phyloP scores from a whole-genome alignment of 2,329 filamentous ascomycete species.

The Chrysoporthe deuterocubensis region DNA sequence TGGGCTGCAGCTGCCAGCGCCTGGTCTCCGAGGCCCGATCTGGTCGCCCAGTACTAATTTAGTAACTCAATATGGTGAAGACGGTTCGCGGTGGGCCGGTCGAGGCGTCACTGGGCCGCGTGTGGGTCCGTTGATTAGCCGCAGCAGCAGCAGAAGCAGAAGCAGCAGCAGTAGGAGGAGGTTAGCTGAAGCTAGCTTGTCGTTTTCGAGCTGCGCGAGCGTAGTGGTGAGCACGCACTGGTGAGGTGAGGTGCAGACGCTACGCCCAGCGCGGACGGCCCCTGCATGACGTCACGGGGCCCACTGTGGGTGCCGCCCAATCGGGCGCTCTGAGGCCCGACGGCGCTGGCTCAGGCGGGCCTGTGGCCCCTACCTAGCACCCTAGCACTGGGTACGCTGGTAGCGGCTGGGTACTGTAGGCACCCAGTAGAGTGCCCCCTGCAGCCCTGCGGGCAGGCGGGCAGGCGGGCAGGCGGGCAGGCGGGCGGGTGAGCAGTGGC shows the following conservation, averaged over 20 bases:
- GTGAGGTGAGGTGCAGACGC: too few species aligned
- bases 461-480: background rate
- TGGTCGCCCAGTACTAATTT: background rate
- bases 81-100: too few species aligned
- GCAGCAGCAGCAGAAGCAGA: too few species aligned
- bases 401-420: background rate
- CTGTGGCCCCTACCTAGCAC: background rate
- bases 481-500: background rate
- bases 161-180: too few species aligned
- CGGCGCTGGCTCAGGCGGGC: background rate
- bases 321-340: background rate
- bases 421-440: background rate
- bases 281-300: conserved; percentile 11
- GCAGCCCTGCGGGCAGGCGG: background rate
- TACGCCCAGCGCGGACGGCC: background rate
- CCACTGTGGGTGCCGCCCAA: background rate
- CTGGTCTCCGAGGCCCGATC: background rate
- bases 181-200: too few species aligned
- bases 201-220: too few species aligned
- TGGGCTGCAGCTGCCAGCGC: background rate
- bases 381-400: too few species aligned
- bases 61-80: too few species aligned
- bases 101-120: too few species aligned
- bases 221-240: too few species aligned
- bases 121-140: too few species aligned